Percentiles rank a stretch among this genome's conserved stretches.
Evolutionary conservation across 306 rosid genomes (phyloP).

Genomic region (Trichosanthes truncata): DNA sequence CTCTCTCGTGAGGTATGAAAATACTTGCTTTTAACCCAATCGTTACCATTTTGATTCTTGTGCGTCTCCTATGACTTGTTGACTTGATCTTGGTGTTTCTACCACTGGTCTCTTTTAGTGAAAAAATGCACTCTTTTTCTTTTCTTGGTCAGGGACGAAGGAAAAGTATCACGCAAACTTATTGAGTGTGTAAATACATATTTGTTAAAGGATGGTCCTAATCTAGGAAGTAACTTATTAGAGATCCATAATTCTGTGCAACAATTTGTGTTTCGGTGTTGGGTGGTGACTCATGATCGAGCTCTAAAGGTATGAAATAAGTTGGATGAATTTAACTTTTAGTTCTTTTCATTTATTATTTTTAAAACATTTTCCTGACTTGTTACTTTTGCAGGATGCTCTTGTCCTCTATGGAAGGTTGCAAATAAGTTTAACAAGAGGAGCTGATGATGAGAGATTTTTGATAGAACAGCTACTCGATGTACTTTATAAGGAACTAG

Average conservation of each 20-base stretch:
- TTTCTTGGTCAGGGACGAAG: constrained; percentile 62
- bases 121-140: constrained; percentile 9
- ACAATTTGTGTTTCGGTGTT: constrained; percentile 68
- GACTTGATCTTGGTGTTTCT: not conserved
- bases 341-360: not conserved
- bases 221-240: constrained; percentile 46
- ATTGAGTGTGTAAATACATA: constrained; percentile 75
- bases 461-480: constrained; percentile 77
- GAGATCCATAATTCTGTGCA: constrained; percentile 71
- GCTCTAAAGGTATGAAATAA: constrained; percentile 55
- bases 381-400: constrained; percentile 55
- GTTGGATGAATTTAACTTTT: constrained; percentile 12
- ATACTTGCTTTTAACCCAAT: not conserved
- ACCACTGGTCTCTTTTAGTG: not conserved
- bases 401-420: constrained; percentile 62
- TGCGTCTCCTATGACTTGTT: not conserved
- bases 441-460: constrained; percentile 44
- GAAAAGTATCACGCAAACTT: constrained; percentile 77
- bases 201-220: constrained; percentile 88
- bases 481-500: constrained; percentile 80
- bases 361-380: not conserved
- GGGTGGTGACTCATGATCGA: constrained; percentile 86
- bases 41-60: not conserved
- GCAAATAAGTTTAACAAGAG: constrained; percentile 60
- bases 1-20: constrained; percentile 51